Conservation (phyloP, 441 rosid species). For the Rhodomyrtus psidioides region DNA sequence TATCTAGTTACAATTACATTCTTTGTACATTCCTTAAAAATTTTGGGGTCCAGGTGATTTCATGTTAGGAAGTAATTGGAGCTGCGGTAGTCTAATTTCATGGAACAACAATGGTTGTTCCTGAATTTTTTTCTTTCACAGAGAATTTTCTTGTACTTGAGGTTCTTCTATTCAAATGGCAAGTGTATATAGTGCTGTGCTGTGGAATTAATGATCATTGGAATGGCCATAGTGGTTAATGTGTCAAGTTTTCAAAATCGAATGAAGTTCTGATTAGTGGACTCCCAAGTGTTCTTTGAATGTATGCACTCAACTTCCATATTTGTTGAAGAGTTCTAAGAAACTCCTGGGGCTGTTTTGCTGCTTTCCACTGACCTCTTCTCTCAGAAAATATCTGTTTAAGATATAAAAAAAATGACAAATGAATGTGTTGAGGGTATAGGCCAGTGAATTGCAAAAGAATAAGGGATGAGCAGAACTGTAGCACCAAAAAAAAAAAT, state of each 20-base stretch:
- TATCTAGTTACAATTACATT: neutral
- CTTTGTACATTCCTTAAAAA: neutral
- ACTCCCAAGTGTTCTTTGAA: too few relatives aligned
- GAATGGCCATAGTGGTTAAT: too few relatives aligned
- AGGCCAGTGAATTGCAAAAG: neutral
- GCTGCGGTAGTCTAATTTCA: too few relatives aligned
- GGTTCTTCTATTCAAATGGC: too few relatives aligned
- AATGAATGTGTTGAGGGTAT: neutral
- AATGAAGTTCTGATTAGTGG: too few relatives aligned
- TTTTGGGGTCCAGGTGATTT: neutral
- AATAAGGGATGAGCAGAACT: neutral
- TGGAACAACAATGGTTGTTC: neutral
- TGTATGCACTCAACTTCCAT: too few relatives aligned
- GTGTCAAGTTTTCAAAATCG: too few relatives aligned
- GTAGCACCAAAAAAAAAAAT: neutral
- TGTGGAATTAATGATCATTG: too few relatives aligned
- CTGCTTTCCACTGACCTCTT: slow-evolving; percentile 99
- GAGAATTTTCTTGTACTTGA: too few relatives aligned
- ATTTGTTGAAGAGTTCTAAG: slow-evolving; percentile 34
- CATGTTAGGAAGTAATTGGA: neutral
- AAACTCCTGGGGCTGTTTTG: slow-evolving; percentile 98
- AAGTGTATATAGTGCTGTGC: too few relatives aligned
- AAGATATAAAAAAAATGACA: slow-evolving; percentile 8
- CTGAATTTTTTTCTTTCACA: too few relatives aligned
- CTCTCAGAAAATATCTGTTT: slow-evolving; percentile 83